Base-by-base conservation (phyloP, 345 rosid species). In the Moricandia moricandioides region DNA sequence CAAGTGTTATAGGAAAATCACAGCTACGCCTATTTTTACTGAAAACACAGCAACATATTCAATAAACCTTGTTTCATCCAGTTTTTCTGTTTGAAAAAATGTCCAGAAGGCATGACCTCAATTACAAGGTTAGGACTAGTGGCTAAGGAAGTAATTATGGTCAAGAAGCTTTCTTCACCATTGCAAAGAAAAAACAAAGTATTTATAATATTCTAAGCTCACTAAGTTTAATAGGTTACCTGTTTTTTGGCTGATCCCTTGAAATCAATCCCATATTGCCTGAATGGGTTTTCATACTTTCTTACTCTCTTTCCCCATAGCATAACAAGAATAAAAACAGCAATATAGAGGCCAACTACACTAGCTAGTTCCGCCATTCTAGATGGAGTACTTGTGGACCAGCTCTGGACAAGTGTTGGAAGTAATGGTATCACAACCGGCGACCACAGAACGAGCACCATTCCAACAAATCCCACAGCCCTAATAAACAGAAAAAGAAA, bases 371-470 rank as follows among this genome's bases (percentile, higher is more conserved):
- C 89, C 54, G 96, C 91, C 81, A 90, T 37, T 80, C 77, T 82
- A 21, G 93, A 85, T 67, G 96, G 87, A 47, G 65, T 85, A 49
- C 77, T 79, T 67, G 87, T 82, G 43, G 91, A 85, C 97, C 97
- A 89, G 83, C 93, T 84, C 81, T 75, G 91, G 74, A 94, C 85
- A 24, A 94, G 86, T 17, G 91, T 82, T 78, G 98, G 98, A 80
- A 94, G 85, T 80, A 91, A 79, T 3, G 98, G 97, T 78, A 94
- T 82, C 62, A 85, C 72, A 57, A 90, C 79, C 0, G 96, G 98
- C 11, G 97, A 91, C 98, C 98, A 94, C 17, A 94, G 70, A 78
- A 94, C 91, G 58, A 90, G 86, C 78, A 83, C 87, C 98, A 94
- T 86, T 61, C 90, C 79, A 3, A 70, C 77, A 83, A 94, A 94